phyloP scores from a whole-genome alignment of 2,329 filamentous ascomycete genomes.

The Trichoderma koningiopsis region DNA sequence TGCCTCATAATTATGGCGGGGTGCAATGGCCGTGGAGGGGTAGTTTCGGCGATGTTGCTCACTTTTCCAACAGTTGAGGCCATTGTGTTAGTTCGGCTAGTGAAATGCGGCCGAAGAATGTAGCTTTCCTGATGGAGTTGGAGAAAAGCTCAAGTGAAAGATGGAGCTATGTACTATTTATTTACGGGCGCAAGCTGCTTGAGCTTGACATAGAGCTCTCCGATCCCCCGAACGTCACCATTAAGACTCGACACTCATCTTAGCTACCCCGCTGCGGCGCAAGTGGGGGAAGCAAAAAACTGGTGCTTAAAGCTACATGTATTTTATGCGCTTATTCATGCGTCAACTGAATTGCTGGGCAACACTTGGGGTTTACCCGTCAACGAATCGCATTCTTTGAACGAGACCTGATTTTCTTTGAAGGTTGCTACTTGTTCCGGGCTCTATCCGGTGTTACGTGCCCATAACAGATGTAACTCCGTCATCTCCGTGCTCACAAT shows the following conservation, averaged over 20 bases:
- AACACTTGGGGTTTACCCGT: conserved; percentile 7
- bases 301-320: neutral
- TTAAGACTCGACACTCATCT: neutral
- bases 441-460: neutral
- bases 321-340: neutral
- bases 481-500: neutral
- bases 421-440: neutral
- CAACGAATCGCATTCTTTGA: conserved; percentile 5
- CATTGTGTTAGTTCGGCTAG: conserved; percentile 38
- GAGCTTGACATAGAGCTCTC: neutral
- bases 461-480: neutral
- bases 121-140: neutral
- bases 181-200: neutral
- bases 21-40: conserved; percentile 30
- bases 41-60: conserved; percentile 30
- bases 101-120: neutral
- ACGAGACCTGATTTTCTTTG: neutral
- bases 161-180: conserved; percentile 19
- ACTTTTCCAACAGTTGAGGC: conserved; percentile 58
- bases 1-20: conserved; percentile 30
- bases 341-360: neutral
- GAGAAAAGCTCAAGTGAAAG: neutral
- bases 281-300: conserved; percentile 1
- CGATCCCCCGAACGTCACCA: conserved; percentile 13
- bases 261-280: conserved; percentile 20